These are phyloP conservation scores for Davidsoniella virescens DNA, from an alignment of 2,329 filamentous ascomycete species.

Conservation along the genomic window DNA sequence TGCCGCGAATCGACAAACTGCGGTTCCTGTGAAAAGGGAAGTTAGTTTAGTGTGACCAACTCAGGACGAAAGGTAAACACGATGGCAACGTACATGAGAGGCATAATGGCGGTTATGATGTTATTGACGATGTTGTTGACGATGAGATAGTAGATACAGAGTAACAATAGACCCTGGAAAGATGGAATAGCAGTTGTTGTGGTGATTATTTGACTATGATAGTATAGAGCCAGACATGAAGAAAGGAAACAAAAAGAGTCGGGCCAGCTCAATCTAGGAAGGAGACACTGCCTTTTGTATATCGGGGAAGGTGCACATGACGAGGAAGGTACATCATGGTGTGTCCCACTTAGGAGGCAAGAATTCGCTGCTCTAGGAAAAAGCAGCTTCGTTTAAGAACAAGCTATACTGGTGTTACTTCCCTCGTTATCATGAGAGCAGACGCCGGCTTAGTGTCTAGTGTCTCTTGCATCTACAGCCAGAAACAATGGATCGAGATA, in stretches of 20 bases:
- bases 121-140: neutral
- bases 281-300: neutral
- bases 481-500: neutral
- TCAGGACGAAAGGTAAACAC: neutral
- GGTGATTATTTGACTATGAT: neutral
- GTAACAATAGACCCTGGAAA: neutral
- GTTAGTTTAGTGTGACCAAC: neutral
- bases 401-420: neutral
- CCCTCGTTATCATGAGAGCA: neutral
- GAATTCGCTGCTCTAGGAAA: neutral
- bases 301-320: neutral
- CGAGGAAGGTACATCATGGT: neutral
- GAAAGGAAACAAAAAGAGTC: neutral
- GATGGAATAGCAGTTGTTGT: neutral
- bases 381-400: neutral
- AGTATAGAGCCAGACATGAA: neutral
- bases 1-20: slow-evolving; percentile 17
- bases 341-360: neutral
- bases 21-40: slow-evolving; percentile 8
- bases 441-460: neutral
- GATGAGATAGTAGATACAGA: neutral
- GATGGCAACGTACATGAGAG: slow-evolving; percentile 10
- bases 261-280: neutral
- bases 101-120: slow-evolving; percentile 7
- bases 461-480: neutral